These are phyloP conservation scores for Elaeis guineensis DNA, from an alignment of 176 grass and related monocot species.

Conservation along the genomic window DNA sequence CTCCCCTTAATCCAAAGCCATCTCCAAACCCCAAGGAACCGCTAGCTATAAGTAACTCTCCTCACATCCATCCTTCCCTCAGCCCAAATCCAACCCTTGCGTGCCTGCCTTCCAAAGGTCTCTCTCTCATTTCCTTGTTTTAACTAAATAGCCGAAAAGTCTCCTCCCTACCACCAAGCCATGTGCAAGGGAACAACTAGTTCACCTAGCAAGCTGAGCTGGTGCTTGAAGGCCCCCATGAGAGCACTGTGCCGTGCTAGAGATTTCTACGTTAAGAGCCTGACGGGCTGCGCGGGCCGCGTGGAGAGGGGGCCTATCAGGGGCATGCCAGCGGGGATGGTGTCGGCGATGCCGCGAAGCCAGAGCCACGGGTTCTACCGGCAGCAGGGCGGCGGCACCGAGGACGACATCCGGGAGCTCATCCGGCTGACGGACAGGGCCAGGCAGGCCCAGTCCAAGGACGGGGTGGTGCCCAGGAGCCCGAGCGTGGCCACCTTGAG, in stretches of 20 bases:
- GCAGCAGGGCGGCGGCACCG: background rate
- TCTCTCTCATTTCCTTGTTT: too few species aligned
- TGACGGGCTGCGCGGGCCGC: conserved; percentile 30
- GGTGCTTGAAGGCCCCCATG: conserved; percentile 33
- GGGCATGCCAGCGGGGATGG: conserved; percentile 19
- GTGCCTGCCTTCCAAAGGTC: too few species aligned
- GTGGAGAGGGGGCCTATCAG: conserved; percentile 8
- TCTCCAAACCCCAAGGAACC: too few species aligned
- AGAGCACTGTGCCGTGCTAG: conserved; percentile 38
- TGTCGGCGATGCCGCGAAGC: conserved; percentile 22
- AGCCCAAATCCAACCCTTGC: too few species aligned
- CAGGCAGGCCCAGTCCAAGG: background rate
- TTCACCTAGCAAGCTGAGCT: conserved; percentile 27
- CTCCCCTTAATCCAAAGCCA: too few species aligned
- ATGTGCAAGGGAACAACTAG: conserved; percentile 18
- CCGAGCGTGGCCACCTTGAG: conserved; percentile 38
- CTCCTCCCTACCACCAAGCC: background rate
- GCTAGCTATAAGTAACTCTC: too few species aligned
- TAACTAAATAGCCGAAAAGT: too few species aligned
- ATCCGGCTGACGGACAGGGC: conserved; percentile 17
- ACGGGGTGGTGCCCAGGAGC: conserved; percentile 25
- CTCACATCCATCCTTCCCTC: too few species aligned
- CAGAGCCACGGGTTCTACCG: conserved; percentile 56
- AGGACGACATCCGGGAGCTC: conserved; percentile 40
- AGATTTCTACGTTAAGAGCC: conserved; percentile 45